phyloP scores from a whole-genome alignment of 495 filamentous ascomycete species.

The Bacidia rubella region DNA sequence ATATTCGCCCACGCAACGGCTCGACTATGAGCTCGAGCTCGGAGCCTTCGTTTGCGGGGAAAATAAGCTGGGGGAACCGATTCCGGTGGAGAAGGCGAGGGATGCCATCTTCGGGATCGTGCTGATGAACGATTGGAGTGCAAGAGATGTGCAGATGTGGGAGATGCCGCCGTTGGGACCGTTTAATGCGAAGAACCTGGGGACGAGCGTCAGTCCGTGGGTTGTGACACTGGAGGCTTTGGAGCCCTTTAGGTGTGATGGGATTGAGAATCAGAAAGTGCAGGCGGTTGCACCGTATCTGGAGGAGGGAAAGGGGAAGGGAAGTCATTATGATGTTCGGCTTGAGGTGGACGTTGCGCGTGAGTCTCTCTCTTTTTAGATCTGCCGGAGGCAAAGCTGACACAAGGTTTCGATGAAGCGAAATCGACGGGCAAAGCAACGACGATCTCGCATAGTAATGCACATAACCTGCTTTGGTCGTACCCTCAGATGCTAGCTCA shows the following conservation, averaged over 20 bases:
- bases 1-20: slow-evolving; percentile 46
- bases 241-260: slow-evolving; percentile 50
- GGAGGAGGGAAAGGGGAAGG: slow-evolving; percentile 44
- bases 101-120: slow-evolving; percentile 78
- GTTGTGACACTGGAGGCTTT: slow-evolving; percentile 76
- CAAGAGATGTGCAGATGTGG: slow-evolving; percentile 81
- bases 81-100: slow-evolving; percentile 53
- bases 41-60: slow-evolving; percentile 63
- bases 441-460: slow-evolving; percentile 49
- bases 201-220: slow-evolving; percentile 80
- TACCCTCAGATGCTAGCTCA: slow-evolving; percentile 94
- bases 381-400: too few relatives aligned
- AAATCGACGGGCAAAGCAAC: slow-evolving; percentile 41
- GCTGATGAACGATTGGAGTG: slow-evolving; percentile 90
- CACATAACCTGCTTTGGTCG: slow-evolving; percentile 69
- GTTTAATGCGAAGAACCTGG: slow-evolving; percentile 89
- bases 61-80: slow-evolving; percentile 51
- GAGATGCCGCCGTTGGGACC: slow-evolving; percentile 79
- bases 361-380: not conserved
- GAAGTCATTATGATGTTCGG: slow-evolving; percentile 56
- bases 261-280: slow-evolving; percentile 45
- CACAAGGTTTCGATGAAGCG: not conserved
- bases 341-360: slow-evolving; percentile 45
- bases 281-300: slow-evolving; percentile 52
- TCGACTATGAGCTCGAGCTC: slow-evolving; percentile 85